Evolutionary conservation across 805 yeast genomes (phyloP), one percentile per base, ranked within the genome.

Genomic region (Nakazawaea molendinolei): DNA sequence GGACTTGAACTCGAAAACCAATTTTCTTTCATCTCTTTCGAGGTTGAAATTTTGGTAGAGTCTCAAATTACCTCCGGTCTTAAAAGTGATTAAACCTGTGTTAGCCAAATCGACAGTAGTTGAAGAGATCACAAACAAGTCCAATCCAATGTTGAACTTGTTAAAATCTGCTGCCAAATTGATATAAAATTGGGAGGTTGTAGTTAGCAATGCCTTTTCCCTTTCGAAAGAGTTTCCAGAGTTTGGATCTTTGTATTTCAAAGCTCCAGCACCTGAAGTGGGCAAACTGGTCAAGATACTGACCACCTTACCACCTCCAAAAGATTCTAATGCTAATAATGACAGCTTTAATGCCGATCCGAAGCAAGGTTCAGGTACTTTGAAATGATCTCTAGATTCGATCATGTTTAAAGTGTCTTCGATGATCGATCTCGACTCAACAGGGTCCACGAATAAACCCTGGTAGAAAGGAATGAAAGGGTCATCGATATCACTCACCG

Each of bases 281-380:
- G 98, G 96, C 26, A 86, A 55, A 2, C 78, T 61, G 2, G 85
- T 69, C 28, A 89, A 58, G 4, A 83, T 56, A 0, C 84, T 70
- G 16, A 81, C 71, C 23, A 90, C 77, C 47, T 89, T 84, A 41
- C 97, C 98, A 43, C 92, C 92, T 7, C 92, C 95, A 23, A 68
- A 69, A 16, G 61, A 57, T 29, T 68, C 68, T 19, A 87, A 61
- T 5, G 86, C 78, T 35, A 72, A 51, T 46, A 67, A 60, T 0
- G 94, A 90, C 2, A 80, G 76, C 38, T 76, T 65, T 23, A 86
- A 56, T 0, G 95, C 96, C 3, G 85, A 74, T 0, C 96, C 94
- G 51, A 74, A 82, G 20, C 86, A 78, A 0, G 86, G 79, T 45
- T 81, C 89, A 0, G 77, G 57, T 22, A 52, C 52, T 36, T 67